These are phyloP conservation scores for Westerdykella ornata DNA, from an alignment of 2,329 filamentous ascomycete species.

Conservation along the genomic window DNA sequence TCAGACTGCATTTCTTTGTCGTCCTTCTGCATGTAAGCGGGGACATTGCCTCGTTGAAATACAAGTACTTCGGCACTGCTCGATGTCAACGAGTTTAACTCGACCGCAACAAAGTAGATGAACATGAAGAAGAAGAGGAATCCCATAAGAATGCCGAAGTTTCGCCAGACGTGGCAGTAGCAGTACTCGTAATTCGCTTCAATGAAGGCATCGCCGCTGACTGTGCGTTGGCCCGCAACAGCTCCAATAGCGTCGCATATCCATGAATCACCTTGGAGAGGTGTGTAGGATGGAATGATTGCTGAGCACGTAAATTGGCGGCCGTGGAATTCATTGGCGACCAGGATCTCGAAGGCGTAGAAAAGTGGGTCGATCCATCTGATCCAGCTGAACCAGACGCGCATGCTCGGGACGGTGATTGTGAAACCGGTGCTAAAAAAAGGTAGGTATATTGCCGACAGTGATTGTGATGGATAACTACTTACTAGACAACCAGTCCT, in stretches of 20 bases:
- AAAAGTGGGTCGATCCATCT: constrained; percentile 68
- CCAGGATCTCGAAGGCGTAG: constrained; percentile 72
- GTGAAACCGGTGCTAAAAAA: constrained; percentile 54
- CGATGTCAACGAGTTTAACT: constrained; percentile 57
- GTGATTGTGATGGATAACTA: too few species aligned
- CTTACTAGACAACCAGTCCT: constrained; percentile 51
- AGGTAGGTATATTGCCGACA: too few species aligned
- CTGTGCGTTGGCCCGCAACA: constrained; percentile 33
- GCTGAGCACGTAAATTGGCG: constrained; percentile 30
- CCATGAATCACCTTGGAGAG: constrained; percentile 19
- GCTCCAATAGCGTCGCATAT: constrained; percentile 38
- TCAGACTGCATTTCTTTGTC: constrained; percentile 26
- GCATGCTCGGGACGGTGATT: constrained; percentile 53
- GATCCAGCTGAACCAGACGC: constrained; percentile 38
- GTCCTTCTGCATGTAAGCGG: constrained; percentile 33
- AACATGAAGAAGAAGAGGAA: constrained; percentile 54
- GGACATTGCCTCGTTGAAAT: constrained; percentile 47
- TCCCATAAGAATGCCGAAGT: constrained; percentile 50
- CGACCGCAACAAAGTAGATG: constrained; percentile 57
- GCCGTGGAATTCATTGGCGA: constrained; percentile 62
- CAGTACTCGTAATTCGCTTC: constrained; percentile 30
- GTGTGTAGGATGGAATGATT: constrained; percentile 36
- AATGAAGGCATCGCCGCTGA: constrained; percentile 38
- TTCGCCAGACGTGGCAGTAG: constrained; percentile 46
- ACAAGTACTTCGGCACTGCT: constrained; percentile 65